Conservation (phyloP, 2,329 filamentous ascomycete species). For the Sporothrix euskadiensis region DNA sequence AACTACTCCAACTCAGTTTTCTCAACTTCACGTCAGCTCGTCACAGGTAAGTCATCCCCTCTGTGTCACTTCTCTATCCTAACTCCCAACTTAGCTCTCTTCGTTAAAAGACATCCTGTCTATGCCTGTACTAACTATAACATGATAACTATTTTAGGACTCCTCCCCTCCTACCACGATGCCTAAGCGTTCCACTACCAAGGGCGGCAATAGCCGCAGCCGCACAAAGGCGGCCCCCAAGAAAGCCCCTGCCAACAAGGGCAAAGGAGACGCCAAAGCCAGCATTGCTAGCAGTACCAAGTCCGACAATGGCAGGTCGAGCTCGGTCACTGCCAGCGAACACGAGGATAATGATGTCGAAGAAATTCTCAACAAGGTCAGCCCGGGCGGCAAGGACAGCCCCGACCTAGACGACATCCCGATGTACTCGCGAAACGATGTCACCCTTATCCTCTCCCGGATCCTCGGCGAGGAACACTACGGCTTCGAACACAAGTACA, state of each 20-base stretch:
- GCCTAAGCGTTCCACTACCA: background rate
- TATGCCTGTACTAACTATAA: background rate
- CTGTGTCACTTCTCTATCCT: background rate
- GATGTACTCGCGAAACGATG: background rate
- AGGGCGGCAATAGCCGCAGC: background rate
- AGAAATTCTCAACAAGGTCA: conserved; percentile 7
- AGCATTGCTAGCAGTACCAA: background rate
- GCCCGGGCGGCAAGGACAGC: background rate
- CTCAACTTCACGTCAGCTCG: background rate
- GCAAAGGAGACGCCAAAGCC: background rate
- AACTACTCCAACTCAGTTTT: background rate
- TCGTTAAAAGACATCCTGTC: background rate
- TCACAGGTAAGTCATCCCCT: background rate
- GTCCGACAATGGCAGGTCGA: background rate
- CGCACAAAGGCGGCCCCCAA: background rate
- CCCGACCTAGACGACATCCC: background rate
- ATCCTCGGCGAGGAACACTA: background rate
- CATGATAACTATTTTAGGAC: background rate
- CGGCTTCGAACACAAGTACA: conserved; percentile 11
- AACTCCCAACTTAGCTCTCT: background rate
- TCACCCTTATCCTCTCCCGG: background rate
- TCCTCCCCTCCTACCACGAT: background rate
- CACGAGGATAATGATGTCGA: background rate
- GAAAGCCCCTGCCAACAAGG: background rate
- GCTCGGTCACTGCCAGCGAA: background rate